A percentile compares a stretch with the other conserved stretches of the same genome.
Conservation (phyloP, 345 rosid genomes). For the Kernera saxatilis region DNA sequence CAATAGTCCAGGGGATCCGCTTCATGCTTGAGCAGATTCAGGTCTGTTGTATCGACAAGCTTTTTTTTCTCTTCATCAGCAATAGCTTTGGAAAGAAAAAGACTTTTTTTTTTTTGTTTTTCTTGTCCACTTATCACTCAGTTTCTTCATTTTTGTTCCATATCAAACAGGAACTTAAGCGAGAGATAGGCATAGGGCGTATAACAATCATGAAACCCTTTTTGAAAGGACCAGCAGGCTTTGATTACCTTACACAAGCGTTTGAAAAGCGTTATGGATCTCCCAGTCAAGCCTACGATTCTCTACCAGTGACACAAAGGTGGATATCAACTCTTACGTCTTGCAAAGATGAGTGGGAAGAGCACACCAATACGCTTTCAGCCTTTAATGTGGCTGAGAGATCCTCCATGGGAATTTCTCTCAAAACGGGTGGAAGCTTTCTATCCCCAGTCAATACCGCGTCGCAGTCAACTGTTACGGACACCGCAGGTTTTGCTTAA, state of each 20-base stretch:
- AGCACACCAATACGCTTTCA: conserved; percentile 50
- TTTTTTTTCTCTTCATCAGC: neutral
- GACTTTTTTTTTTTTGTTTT: neutral
- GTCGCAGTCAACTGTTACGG: conserved; percentile 17
- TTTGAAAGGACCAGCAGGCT: conserved; percentile 77
- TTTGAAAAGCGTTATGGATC: conserved; percentile 57
- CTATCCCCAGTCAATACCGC: conserved; percentile 16
- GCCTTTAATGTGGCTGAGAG: conserved; percentile 37
- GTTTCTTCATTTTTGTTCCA: neutral
- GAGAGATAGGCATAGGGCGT: conserved; percentile 71
- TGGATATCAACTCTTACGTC: conserved; percentile 60
- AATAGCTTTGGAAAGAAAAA: neutral
- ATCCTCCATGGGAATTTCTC: conserved; percentile 48
- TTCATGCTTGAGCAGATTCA: conserved; percentile 81
- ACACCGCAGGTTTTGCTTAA: conserved; percentile 37
- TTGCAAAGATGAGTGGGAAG: conserved; percentile 68
- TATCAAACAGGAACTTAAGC: conserved; percentile 52
- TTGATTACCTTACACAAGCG: conserved; percentile 63
- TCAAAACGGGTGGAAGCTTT: conserved; percentile 78
- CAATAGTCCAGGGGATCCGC: conserved; percentile 74
- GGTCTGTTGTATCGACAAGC: conserved; percentile 35
- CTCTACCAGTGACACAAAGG: conserved; percentile 46
- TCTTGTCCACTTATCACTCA: neutral
- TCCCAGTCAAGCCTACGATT: conserved; percentile 38
- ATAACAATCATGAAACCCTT: conserved; percentile 69